Base-by-base conservation (phyloP, 2,329 filamentous ascomycete genomes). In the Sordariomycetes sp. region DNA sequence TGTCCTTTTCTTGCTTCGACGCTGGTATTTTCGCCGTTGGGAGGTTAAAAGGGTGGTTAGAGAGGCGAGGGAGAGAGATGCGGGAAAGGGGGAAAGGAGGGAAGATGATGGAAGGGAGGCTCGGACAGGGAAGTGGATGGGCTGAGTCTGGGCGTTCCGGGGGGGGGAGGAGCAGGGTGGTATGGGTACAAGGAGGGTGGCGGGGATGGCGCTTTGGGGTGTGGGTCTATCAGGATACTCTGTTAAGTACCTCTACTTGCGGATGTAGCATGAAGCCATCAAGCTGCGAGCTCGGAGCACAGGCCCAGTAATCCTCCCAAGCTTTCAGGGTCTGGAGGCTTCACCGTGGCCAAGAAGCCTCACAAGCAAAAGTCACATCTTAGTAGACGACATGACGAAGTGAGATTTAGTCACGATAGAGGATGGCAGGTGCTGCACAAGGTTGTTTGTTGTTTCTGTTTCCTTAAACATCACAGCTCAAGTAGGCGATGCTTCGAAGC, bases 1-100 rank as follows among this genome's bases (percentile, higher is more conserved):
- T 57, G 50, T 55, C 58, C 56, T 58, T 62, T 59, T 61, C 34
- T 50, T 50, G 54, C 42, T 56, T 56, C 54, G 54, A 45, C 50
- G 54, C 54, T 56, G 54, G 54, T 56, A 48, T 50, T 56, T 45
- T 56, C 42, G 24, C 42, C 54, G 56, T 61, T 60, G 59, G 59
- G 59, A 58, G 58, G 61, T 63, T 62, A 61, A 60, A 62, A 60
- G n/a, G 62, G 62, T 62, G 62, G 57, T 55, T 54, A 53, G 56
- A 61, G 50, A 55, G 60, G 60, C 56, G 62, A 63, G 58, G 56
- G 56, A 55, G 59, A 60, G 57, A 59, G 52, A 57, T 59, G 45
- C 52, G 54, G 59, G 54, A 39, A 58, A 56, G 10, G 53, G 55
- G 55, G 54, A 57, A 57, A 54, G n/a, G 45, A 56, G 55, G 57